phyloP scores from a whole-genome alignment of 164 flowering plant genomes.

The Piper betle region DNA sequence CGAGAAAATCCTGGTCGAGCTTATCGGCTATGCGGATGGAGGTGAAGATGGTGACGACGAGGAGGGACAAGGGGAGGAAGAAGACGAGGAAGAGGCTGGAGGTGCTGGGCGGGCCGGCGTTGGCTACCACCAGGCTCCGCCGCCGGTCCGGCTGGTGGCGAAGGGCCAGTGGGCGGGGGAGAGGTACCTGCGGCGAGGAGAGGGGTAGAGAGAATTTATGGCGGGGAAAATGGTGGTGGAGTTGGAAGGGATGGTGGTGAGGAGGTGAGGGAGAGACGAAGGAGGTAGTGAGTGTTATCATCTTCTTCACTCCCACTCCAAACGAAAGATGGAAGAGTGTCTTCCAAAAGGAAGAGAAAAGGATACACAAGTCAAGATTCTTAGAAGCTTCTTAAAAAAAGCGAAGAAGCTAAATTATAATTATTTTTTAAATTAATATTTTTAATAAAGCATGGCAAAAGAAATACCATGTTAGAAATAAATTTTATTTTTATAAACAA shows the following conservation, averaged over 20 bases:
- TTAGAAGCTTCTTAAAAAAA: too few species aligned
- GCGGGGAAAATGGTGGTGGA: background rate
- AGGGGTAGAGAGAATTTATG: background rate
- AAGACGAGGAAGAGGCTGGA: constrained; percentile 46
- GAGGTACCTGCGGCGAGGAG: background rate
- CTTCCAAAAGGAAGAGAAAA: too few species aligned
- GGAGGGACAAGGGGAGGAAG: constrained; percentile 59
- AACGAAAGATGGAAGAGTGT: too few species aligned
- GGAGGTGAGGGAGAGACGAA: background rate
- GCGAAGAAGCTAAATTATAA: too few species aligned
- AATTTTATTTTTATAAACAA: too few species aligned
- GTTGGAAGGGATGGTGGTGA: background rate
- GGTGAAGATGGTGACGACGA: constrained; percentile 52
- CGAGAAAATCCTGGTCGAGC: constrained; percentile 64
- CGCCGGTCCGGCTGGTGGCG: background rate
- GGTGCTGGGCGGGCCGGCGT: constrained; percentile 14
- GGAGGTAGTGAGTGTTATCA: too few species aligned
- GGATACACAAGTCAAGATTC: too few species aligned
- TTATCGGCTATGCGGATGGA: constrained; percentile 57
- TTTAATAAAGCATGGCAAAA: too few species aligned
- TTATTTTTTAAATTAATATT: too few species aligned
- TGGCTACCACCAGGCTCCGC: constrained; percentile 7
- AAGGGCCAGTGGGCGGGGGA: background rate
- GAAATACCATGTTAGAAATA: too few species aligned
- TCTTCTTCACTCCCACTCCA: too few species aligned